Percentiles rank a stretch among this genome's conserved stretches.
These are phyloP conservation scores for Dendrobium catenatum DNA, from an alignment of 106 monocot genomes.

Conservation along the genomic window DNA sequence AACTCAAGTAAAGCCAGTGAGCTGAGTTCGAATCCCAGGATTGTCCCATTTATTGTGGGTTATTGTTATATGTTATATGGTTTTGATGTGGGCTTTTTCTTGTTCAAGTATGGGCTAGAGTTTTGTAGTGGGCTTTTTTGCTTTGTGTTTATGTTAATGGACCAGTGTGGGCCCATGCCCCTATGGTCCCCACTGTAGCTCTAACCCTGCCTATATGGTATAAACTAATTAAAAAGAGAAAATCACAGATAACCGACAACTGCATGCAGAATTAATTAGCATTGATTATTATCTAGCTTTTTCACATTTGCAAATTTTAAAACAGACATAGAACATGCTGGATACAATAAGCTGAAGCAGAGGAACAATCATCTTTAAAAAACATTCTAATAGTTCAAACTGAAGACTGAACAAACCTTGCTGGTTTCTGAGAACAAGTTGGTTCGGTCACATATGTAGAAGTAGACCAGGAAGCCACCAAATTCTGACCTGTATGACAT, in stretches of 20 bases:
- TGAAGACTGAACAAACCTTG: constrained; percentile 28
- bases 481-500: constrained; percentile 54
- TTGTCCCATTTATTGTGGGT: too few species aligned
- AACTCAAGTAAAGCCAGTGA: too few species aligned
- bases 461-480: constrained; percentile 62
- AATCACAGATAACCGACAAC: neutral
- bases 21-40: too few species aligned
- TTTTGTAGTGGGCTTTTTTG: too few species aligned
- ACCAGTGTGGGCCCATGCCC: too few species aligned
- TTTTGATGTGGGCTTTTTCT: too few species aligned
- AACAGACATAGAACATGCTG: neutral
- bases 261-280: neutral
- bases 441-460: constrained; percentile 81
- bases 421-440: constrained; percentile 50
- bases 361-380: neutral
- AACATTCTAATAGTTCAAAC: neutral
- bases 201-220: neutral
- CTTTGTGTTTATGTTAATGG: too few species aligned
- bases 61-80: too few species aligned
- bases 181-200: too few species aligned
- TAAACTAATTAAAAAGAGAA: neutral
- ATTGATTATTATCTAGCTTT: neutral
- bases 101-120: too few species aligned
- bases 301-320: neutral
- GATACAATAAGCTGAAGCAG: neutral